Percentiles rank a stretch among this genome's conserved stretches.
phyloP scores from a whole-genome alignment of 2,329 filamentous ascomycete species.

The Cladosporium austrohemisphaericum region DNA sequence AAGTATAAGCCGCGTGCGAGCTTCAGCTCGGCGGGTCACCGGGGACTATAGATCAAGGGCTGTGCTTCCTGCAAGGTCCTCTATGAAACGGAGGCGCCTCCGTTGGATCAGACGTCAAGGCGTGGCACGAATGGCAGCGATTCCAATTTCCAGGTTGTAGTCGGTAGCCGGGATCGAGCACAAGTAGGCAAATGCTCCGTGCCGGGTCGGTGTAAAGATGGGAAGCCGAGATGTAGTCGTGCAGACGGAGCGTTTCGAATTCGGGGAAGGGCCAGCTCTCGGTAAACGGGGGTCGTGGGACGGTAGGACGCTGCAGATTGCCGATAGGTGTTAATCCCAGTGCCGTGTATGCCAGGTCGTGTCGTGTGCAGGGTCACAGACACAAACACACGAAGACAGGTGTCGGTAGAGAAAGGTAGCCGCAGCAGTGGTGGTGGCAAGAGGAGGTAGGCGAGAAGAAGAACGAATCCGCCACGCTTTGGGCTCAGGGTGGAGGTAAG shows the following conservation, averaged over 20 bases:
- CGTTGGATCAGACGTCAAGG: background rate
- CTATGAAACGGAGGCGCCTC: slow-evolving; percentile 9
- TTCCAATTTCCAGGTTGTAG: background rate
- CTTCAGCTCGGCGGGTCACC: slow-evolving; percentile 4
- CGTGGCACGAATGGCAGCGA: background rate
- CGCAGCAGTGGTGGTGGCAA: background rate
- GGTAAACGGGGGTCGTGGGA: background rate
- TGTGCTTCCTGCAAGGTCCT: background rate
- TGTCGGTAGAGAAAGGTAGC: no score
- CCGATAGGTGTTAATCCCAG: background rate
- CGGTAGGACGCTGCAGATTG: no score
- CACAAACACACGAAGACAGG: no score
- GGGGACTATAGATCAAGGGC: no score
- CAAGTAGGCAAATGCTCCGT: slow-evolving; percentile 10
- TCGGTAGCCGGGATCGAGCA: background rate
- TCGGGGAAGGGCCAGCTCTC: slow-evolving; percentile 10
- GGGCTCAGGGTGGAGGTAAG: no score
- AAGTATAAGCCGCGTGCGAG: slow-evolving; percentile 1
- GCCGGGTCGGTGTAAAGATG: background rate
- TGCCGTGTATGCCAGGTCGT: no score
- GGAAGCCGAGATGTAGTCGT: background rate
- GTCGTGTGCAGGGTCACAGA: no score
- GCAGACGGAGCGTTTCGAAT: background rate
- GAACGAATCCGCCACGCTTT: background rate
- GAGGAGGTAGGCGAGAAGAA: background rate